These are phyloP conservation scores for Fusarium concolor DNA, from an alignment of 2,329 filamentous ascomycete genomes.

Conservation along the genomic window DNA sequence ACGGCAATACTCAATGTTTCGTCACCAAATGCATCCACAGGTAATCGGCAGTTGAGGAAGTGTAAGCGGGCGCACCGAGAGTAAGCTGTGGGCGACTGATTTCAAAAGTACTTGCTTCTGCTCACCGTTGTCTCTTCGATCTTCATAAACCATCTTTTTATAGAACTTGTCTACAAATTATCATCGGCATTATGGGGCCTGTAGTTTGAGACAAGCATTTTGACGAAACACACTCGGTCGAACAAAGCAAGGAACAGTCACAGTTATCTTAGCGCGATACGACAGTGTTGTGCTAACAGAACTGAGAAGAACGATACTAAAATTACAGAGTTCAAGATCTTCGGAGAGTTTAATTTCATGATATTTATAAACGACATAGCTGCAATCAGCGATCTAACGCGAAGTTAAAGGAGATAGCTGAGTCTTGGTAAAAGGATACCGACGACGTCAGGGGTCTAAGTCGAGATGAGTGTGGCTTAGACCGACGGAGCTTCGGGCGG, in stretches of 20 bases:
- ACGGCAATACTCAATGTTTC: neutral
- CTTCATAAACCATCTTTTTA: conserved; percentile 23
- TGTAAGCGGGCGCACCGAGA: neutral
- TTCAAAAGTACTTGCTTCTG: neutral
- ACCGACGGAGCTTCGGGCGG: conserved; percentile 35
- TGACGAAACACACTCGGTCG: neutral
- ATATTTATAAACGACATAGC: too few species aligned
- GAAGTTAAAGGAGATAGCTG: neutral
- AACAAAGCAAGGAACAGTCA: neutral
- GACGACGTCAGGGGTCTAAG: conserved; percentile 20
- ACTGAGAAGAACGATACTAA: neutral
- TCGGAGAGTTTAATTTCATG: neutral
- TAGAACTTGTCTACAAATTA: conserved; percentile 26
- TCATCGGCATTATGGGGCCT: conserved; percentile 13
- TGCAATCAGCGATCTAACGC: too few species aligned
- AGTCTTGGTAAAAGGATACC: too few species aligned
- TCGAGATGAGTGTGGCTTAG: conserved; percentile 43
- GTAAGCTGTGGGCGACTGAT: neutral
- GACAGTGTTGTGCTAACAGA: neutral
- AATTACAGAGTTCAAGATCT: neutral
- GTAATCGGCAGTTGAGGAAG: neutral
- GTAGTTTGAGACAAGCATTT: conserved; percentile 9
- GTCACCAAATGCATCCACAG: neutral
- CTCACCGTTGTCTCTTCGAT: neutral
- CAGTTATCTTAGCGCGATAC: neutral